These are phyloP conservation scores for Hypholoma fasciculare DNA, from an alignment of 768 basidiomycete species.

Conservation along the genomic window DNA sequence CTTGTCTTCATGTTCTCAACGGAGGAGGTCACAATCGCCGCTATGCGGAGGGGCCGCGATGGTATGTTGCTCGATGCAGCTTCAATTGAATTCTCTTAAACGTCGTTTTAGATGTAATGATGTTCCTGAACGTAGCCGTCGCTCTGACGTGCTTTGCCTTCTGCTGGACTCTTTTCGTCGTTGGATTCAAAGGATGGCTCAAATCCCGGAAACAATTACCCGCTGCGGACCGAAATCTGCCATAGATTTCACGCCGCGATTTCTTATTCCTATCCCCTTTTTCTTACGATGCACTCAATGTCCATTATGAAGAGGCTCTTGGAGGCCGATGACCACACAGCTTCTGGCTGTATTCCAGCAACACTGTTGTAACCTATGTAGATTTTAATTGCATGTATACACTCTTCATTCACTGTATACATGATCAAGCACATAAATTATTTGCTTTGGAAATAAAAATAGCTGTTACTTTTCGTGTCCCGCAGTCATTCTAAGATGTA, in stretches of 20 bases:
- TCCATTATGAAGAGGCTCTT: background rate
- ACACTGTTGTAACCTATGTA: background rate
- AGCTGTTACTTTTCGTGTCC: background rate
- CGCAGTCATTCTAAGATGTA: background rate
- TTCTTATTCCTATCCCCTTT: slow-evolving; percentile 5
- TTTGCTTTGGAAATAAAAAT: background rate
- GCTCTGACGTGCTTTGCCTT: slow-evolving; percentile 86
- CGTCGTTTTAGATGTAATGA: slow-evolving; percentile 68
- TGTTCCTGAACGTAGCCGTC: slow-evolving; percentile 85
- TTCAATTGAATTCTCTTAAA: slow-evolving; percentile 6
- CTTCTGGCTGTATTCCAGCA: background rate
- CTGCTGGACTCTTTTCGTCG: slow-evolving; percentile 76
- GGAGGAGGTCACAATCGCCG: slow-evolving; percentile 86
- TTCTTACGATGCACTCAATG: background rate
- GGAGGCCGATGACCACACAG: background rate
- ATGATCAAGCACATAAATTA: slow-evolving; percentile 1
- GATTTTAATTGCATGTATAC: slow-evolving; percentile 1
- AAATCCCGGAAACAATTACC: slow-evolving; percentile 38
- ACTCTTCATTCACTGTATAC: background rate
- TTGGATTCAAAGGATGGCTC: slow-evolving; percentile 83
- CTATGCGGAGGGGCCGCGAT: slow-evolving; percentile 89
- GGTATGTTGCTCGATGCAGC: slow-evolving; percentile 41
- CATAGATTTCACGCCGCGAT: slow-evolving; percentile 7
- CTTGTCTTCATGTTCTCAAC: slow-evolving; percentile 87
- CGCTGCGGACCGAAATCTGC: slow-evolving; percentile 30